These are phyloP conservation scores for Apophysomyces variabilis DNA, from an alignment of 371 early-diverging fungal genomes.

Conservation along the genomic window DNA sequence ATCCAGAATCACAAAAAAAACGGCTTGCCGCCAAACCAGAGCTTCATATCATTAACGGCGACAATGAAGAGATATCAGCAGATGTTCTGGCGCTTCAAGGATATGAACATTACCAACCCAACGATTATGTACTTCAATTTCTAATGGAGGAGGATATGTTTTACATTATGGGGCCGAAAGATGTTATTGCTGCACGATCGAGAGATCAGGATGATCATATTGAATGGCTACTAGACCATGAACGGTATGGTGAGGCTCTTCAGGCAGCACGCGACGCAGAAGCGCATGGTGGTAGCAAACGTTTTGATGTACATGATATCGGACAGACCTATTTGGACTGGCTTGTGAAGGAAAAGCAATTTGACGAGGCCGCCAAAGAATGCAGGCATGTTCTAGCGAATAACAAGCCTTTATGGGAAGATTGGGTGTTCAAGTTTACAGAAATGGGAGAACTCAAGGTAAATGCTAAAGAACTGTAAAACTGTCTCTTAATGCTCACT, in stretches of 20 bases:
- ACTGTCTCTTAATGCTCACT: not conserved
- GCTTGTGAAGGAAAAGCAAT: slow-evolving; percentile 73
- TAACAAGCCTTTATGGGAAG: slow-evolving; percentile 83
- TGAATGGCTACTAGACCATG: slow-evolving; percentile 85
- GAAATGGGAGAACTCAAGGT: slow-evolving; percentile 73
- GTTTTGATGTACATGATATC: slow-evolving; percentile 70
- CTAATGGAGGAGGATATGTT: slow-evolving; percentile 69
- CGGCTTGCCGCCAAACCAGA: slow-evolving; percentile 79
- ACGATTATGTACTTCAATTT: slow-evolving; percentile 84
- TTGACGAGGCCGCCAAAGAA: slow-evolving; percentile 73
- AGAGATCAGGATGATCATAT: slow-evolving; percentile 91
- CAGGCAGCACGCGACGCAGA: slow-evolving; percentile 54
- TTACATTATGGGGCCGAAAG: slow-evolving; percentile 91
- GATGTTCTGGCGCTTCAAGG: slow-evolving; percentile 86
- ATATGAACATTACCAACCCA: slow-evolving; percentile 85
- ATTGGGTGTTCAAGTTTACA: slow-evolving; percentile 87
- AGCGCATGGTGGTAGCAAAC: slow-evolving; percentile 50
- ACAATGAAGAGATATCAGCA: slow-evolving; percentile 82
- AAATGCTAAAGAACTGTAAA: not conserved
- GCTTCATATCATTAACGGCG: slow-evolving; percentile 81
- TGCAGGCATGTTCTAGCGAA: slow-evolving; percentile 74
- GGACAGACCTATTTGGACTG: slow-evolving; percentile 83
- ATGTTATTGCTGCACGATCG: slow-evolving; percentile 86
- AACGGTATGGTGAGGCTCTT: slow-evolving; percentile 82
- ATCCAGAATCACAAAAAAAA: slow-evolving; percentile 28